These are phyloP conservation scores for Cyberlindnera euphorbiae DNA, from an alignment of 805 yeast genomes.

Conservation along the genomic window DNA sequence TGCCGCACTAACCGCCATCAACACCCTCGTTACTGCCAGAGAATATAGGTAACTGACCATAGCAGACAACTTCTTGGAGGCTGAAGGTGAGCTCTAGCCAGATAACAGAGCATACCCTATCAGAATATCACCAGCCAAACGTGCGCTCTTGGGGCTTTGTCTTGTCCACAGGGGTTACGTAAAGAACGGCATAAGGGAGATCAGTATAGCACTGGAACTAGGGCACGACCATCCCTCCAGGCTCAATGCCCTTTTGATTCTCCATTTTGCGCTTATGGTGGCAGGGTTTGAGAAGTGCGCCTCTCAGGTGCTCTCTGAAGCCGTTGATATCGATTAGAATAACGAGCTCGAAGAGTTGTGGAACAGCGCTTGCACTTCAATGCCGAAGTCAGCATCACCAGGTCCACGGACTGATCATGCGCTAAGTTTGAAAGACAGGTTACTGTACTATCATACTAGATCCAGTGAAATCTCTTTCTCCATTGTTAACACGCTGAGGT, in stretches of 20 bases:
- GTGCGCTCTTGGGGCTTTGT: constrained; percentile 11
- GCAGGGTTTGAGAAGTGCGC: constrained; percentile 2
- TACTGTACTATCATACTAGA: constrained; percentile 1
- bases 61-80: too few species aligned
- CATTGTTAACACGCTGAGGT: not conserved
- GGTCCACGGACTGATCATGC: too few species aligned
- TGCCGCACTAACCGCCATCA: too few species aligned
- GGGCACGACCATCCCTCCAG: not conserved
- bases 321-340: not conserved
- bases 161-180: constrained; percentile 11
- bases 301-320: constrained; percentile 1
- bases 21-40: too few species aligned
- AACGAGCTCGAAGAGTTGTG: not conserved
- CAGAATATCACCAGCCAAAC: not conserved
- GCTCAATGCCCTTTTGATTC: constrained; percentile 1
- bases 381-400: too few species aligned
- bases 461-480: not conserved
- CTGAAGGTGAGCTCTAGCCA: too few species aligned
- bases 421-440: not conserved
- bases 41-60: too few species aligned
- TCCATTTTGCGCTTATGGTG: constrained; percentile 3
- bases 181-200: constrained; percentile 9
- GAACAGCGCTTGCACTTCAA: too few species aligned
- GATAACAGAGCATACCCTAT: too few species aligned
- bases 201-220: constrained; percentile 8